Percentiles rank a stretch among this genome's conserved stretches.
phyloP scores from a whole-genome alignment of 164 flowering plant genomes.

The Macadamia tetraphylla region DNA sequence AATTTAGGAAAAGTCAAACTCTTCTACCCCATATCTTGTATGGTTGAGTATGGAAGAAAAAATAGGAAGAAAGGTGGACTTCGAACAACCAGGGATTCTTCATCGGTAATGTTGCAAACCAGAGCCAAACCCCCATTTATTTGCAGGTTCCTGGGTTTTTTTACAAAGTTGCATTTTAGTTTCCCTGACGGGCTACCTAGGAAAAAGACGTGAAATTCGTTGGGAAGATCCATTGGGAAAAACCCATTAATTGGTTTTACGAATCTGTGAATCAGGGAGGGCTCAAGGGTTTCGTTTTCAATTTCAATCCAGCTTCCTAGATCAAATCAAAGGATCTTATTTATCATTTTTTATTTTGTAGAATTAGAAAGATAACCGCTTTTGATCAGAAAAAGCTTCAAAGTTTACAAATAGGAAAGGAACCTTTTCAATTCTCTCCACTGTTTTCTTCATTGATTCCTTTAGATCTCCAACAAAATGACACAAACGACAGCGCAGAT shows the following conservation, averaged over 20 bases:
- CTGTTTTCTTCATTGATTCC: neutral
- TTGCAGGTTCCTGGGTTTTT: slow-evolving; percentile 5
- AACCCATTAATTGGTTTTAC: neutral
- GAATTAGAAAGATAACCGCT: neutral
- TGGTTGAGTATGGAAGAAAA: too few species aligned
- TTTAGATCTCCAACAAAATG: slow-evolving; percentile 22
- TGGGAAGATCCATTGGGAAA: neutral
- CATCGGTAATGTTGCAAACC: too few species aligned
- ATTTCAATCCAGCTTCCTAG: neutral
- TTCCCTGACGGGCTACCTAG: too few species aligned
- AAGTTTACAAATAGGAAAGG: slow-evolving; percentile 1
- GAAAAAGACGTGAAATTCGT: neutral
- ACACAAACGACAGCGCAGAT: slow-evolving; percentile 29
- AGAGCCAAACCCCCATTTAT: neutral
- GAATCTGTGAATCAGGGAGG: neutral
- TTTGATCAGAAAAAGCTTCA: neutral
- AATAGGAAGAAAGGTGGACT: too few species aligned
- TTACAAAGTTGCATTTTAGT: neutral
- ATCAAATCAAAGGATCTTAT: neutral
- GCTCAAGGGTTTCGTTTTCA: too few species aligned
- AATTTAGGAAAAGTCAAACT: too few species aligned
- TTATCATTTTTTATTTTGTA: too few species aligned
- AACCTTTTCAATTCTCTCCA: neutral
- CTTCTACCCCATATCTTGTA: too few species aligned
- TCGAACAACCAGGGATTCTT: too few species aligned